Evolutionary conservation across 495 filamentous ascomycete genomes (phyloP).

Genomic region (Hypoxylon crocopeplum): DNA sequence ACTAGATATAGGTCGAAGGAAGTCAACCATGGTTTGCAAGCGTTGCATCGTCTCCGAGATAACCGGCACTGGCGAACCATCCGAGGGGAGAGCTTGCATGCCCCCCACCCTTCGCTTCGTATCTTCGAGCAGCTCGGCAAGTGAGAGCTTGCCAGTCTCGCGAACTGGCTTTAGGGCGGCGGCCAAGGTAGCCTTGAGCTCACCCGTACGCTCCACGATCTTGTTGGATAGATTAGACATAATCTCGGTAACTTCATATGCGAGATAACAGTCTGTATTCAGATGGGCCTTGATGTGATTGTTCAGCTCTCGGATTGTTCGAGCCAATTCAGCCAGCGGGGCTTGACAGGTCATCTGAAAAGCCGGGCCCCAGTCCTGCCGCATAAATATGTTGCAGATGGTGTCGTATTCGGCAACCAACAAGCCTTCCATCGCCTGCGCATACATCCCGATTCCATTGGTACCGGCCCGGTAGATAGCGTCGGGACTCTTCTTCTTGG

Average conservation of each 20-base stretch:
- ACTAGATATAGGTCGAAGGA: slow-evolving; percentile 83
- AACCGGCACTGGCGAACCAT: slow-evolving; percentile 79
- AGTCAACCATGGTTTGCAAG: slow-evolving; percentile 84
- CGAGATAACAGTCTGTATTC: slow-evolving; percentile 92
- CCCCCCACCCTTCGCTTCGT: slow-evolving; percentile 70
- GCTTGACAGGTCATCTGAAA: slow-evolving; percentile 77
- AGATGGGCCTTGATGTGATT: slow-evolving; percentile 85
- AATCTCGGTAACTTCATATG: slow-evolving; percentile 94
- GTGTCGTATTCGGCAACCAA: slow-evolving; percentile 89
- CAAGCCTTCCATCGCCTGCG: slow-evolving; percentile 82
- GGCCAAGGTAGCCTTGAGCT: slow-evolving; percentile 80
- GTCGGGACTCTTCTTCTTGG: slow-evolving; percentile 78
- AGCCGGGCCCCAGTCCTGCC: slow-evolving; percentile 80
- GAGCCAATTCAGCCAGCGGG: slow-evolving; percentile 79
- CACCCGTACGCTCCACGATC: slow-evolving; percentile 81
- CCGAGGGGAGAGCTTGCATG: slow-evolving; percentile 72
- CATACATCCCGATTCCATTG: slow-evolving; percentile 91
- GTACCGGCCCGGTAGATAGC: slow-evolving; percentile 89
- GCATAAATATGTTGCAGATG: slow-evolving; percentile 80
- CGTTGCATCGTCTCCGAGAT: slow-evolving; percentile 87
- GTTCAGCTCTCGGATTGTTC: slow-evolving; percentile 89
- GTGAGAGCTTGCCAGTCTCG: slow-evolving; percentile 87
- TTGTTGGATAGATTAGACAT: slow-evolving; percentile 80
- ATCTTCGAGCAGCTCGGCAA: slow-evolving; percentile 86
- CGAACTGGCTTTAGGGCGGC: slow-evolving; percentile 88